Conservation (phyloP, 768 basidiomycete genomes). For the Cantharellus anzutake region DNA sequence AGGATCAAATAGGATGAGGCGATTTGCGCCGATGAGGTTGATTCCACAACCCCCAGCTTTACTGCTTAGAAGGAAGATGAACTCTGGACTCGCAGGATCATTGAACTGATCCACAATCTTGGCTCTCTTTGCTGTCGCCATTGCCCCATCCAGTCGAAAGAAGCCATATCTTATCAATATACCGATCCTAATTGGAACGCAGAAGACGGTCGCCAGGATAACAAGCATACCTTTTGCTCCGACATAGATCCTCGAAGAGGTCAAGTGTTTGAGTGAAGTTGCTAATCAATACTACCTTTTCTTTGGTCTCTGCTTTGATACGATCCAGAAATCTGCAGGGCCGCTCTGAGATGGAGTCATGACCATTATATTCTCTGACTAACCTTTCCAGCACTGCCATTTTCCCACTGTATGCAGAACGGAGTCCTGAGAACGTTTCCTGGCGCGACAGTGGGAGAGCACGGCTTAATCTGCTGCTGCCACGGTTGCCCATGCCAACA, state of each 20-base stretch:
- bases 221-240: slow-evolving; percentile 51
- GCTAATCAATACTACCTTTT: slow-evolving; percentile 93
- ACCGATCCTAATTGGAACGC: not conserved
- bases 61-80: slow-evolving; percentile 83
- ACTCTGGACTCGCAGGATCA: slow-evolving; percentile 80
- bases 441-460: slow-evolving; percentile 7
- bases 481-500: slow-evolving; percentile 19
- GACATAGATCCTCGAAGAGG: slow-evolving; percentile 75
- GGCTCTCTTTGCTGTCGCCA: slow-evolving; percentile 81
- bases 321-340: slow-evolving; percentile 58
- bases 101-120: slow-evolving; percentile 96
- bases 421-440: slow-evolving; percentile 23
- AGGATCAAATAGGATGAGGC: slow-evolving; percentile 89
- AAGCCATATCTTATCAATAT: slow-evolving; percentile 48
- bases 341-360: not conserved
- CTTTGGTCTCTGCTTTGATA: slow-evolving; percentile 59
- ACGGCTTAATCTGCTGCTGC: not conserved
- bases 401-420: slow-evolving; percentile 78
- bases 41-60: slow-evolving; percentile 95
- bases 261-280: slow-evolving; percentile 95
- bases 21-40: slow-evolving; percentile 90
- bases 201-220: slow-evolving; percentile 9
- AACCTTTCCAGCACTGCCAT: slow-evolving; percentile 86
- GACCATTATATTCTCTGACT: slow-evolving; percentile 4
- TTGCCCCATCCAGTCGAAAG: slow-evolving; percentile 87